Base-by-base conservation (phyloP, 1,139 yeast species). In the Taphrina flavorubra region DNA sequence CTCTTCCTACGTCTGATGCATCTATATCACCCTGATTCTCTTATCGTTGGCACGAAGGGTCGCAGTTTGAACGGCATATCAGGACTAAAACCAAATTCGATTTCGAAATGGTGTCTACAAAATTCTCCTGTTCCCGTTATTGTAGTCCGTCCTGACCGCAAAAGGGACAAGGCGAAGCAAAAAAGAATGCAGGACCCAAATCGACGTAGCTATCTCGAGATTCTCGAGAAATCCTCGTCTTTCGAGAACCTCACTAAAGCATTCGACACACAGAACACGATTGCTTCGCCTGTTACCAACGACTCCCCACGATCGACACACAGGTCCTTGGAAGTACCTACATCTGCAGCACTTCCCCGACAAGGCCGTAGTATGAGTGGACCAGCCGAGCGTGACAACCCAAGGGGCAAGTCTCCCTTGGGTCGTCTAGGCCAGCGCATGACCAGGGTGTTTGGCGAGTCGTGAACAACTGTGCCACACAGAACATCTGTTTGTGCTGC, bases 61-160 rank as follows among this genome's bases (percentile, higher is more conserved):
- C 74, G 78, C 39, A 77, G 80, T n/a, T 76, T 79, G 65, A 79
- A 80, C 51, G 81, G 83, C 0, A 81, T 85, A 67, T 82, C 81
- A 55, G 82, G 84, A 51, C 79, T 83, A 14, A 78, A 86, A 58
- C 80, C 81, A 0, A 80, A 81, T 5, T 77, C 80, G 1, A 75
- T 79, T 7, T 86, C 89, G 6, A 87, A 86, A 75, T 84, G 86
- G 76, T 87, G 88, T 73, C 78, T 88, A 55, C 88, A 87, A 75
- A 86, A 84, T 74, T 87, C 90, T 0, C 82, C 85, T 25, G 86
- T 88, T 0, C 92, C 92, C 0, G 90, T 87, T 4, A 83, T 87
- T 60, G 85, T 87, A 11, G 89, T 88, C 10, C 85, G 87, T 71
- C 89, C 90, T 0, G 78, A 79, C 25, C 83, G 84, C 73, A 81